Conservation (phyloP, 495 filamentous ascomycete species). For the Alectoria sarmentosa region DNA sequence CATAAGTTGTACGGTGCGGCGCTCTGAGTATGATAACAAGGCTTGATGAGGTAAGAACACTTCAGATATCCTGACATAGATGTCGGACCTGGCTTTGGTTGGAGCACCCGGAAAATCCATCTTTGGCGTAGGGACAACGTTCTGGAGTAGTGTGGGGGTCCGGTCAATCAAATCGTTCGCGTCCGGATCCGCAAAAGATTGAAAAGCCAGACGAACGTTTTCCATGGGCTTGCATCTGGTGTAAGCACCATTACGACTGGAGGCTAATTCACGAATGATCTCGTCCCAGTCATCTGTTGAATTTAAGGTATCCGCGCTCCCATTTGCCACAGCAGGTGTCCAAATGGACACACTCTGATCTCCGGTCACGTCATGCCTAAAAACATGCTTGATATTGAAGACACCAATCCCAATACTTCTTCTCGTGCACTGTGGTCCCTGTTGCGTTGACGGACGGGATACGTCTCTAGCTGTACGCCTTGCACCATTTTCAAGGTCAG, state of each 20-base stretch:
- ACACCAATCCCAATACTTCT: conserved; percentile 76
- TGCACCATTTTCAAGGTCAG: conserved; percentile 11
- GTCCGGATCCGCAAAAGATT: conserved; percentile 67
- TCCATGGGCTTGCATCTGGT: conserved; percentile 63
- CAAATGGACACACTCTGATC: conserved; percentile 77
- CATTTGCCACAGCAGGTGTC: conserved; percentile 54
- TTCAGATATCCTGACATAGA: conserved; percentile 80
- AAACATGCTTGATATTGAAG: conserved; percentile 68
- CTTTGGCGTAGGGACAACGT: conserved; percentile 69
- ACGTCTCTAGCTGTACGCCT: conserved; percentile 24
- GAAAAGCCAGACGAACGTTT: conserved; percentile 66
- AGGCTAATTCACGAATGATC: conserved; percentile 64
- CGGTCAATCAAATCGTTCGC: conserved; percentile 71
- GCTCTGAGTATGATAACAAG: conserved; percentile 69
- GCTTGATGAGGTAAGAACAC: conserved; percentile 69
- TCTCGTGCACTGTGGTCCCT: conserved; percentile 36
- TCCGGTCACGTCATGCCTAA: conserved; percentile 60
- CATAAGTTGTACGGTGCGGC: conserved; percentile 64
- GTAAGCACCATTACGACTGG: conserved; percentile 64
- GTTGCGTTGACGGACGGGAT: conserved; percentile 18
- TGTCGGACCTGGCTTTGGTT: conserved; percentile 79
- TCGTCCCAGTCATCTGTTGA: conserved; percentile 63
- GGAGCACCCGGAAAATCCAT: conserved; percentile 96
- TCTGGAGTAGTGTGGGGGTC: conserved; percentile 82
- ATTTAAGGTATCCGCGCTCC: conserved; percentile 46